Evolutionary conservation across 306 rosid genomes (phyloP), one percentile per base, ranked within the genome.

Genomic region (Prunus mira): DNA sequence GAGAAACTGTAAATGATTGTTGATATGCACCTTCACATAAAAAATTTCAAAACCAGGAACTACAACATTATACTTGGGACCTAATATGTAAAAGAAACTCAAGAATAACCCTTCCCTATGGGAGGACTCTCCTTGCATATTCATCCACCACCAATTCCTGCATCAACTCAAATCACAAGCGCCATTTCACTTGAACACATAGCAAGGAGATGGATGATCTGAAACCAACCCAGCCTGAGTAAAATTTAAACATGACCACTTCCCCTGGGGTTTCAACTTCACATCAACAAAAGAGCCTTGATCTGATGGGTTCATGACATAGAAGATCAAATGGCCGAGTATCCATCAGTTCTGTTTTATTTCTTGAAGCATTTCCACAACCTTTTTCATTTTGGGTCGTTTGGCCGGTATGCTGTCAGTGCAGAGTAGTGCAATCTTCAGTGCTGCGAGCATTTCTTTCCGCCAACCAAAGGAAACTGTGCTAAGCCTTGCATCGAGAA

Each of bases 401-500:
- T 96, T 96, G 51, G 98, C 99, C 3, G 99, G 97, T 20, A 92
- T 92, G 55, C 47, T 87, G 73, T 96, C 99, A 14, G 97, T 96
- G 88, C 99, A 96, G 71, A 92, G 96, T 82, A 92, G 84, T 4
- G 99, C 99, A n/a, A 92, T 90, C 84, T 96, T 96, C 18, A 92
- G 88, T 51, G 97, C 93, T 67, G 99, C 93, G 80, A 96, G 99
- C 99, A 96, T 96, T 84, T 96, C 98, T 87, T 90, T 96, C 91
- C 99, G 89, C 99, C 99, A 92, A 45, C 90, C 85, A 58, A 96
- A 96, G 30, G 99, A 92, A 66, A 96, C 93, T 3, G 99, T 96
- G 89, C 98, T 96, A 20, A 92, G 97, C 82, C 76, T 89, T 19
- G 96, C 83, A 74, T 92, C 98, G 17, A 96, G 90, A 81, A 92